phyloP scores from a whole-genome alignment of 306 rosid species.

The Lathyrus aphaca region DNA sequence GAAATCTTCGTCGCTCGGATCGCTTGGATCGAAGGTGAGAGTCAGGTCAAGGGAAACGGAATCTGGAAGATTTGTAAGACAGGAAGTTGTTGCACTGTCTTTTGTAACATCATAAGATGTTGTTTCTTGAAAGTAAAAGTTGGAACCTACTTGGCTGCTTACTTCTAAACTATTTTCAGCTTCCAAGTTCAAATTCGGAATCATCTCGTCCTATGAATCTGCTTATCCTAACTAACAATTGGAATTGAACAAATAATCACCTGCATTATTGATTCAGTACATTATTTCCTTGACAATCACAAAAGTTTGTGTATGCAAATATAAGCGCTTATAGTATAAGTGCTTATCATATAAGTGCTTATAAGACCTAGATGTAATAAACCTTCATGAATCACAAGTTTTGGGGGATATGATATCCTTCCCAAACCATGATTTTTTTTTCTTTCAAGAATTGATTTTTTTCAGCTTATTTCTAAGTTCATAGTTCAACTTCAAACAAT shows the following conservation, averaged over 20 bases:
- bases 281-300: too few relatives aligned
- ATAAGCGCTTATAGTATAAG: too few relatives aligned
- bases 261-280: constrained; percentile 38
- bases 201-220: constrained; percentile 45
- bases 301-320: too few relatives aligned
- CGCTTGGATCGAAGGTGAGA: constrained; percentile 54
- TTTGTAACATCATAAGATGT: constrained; percentile 53
- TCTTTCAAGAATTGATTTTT: too few relatives aligned
- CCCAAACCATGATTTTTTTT: not conserved
- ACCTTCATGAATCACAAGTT: not conserved
- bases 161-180: constrained; percentile 53
- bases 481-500: too few relatives aligned
- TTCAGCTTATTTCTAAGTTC: too few relatives aligned
- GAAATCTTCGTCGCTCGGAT: constrained; percentile 46
- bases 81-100: constrained; percentile 55
- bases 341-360: too few relatives aligned
- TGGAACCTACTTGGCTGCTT: constrained; percentile 55
- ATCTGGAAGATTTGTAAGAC: constrained; percentile 49
- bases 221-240: constrained; percentile 5
- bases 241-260: constrained; percentile 36
- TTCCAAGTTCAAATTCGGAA: constrained; percentile 64
- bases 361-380: not conserved
- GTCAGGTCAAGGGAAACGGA: constrained; percentile 63
- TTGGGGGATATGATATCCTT: not conserved
- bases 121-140: constrained; percentile 47